Conservation (phyloP, 2,329 filamentous ascomycete genomes). For the Claviceps citrina region DNA sequence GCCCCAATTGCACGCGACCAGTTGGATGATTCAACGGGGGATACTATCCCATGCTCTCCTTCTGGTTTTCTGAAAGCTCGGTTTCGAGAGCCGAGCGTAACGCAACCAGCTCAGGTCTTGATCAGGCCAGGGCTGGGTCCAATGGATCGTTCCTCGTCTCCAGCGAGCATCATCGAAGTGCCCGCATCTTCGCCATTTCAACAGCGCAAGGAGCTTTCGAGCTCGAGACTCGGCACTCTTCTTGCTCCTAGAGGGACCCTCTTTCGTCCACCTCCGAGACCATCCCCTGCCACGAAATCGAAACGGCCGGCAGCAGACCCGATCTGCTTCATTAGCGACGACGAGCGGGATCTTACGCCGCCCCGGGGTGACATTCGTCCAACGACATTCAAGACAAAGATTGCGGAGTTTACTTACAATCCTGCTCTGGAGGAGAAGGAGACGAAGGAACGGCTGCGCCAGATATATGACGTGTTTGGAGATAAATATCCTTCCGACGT, state of each 20-base stretch:
- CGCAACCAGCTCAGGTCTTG: slow-evolving; percentile 34
- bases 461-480: slow-evolving; percentile 23
- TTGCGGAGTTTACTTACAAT: slow-evolving; percentile 30
- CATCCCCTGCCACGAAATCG: slow-evolving; percentile 11
- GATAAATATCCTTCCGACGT: slow-evolving; percentile 15
- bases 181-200: slow-evolving; percentile 71
- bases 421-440: slow-evolving; percentile 25
- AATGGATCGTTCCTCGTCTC: slow-evolving; percentile 25
- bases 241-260: slow-evolving; percentile 65
- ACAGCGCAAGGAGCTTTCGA: slow-evolving; percentile 16
- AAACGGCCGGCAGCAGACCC: slow-evolving; percentile 25
- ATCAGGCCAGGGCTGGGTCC: slow-evolving; percentile 21
- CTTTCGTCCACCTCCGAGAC: slow-evolving; percentile 38
- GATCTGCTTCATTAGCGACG: slow-evolving; percentile 35
- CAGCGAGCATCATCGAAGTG: slow-evolving; percentile 50
- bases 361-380: slow-evolving; percentile 47
- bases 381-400: slow-evolving; percentile 34
- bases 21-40: slow-evolving; percentile 29
- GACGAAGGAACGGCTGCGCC: slow-evolving; percentile 20
- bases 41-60: slow-evolving; percentile 31
- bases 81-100: slow-evolving; percentile 12
- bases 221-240: slow-evolving; percentile 30
- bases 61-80: slow-evolving; percentile 19
- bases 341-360: slow-evolving; percentile 30
- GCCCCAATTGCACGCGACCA: slow-evolving; percentile 17